Evolutionary conservation across 768 basidiomycete genomes (phyloP).

Genomic region (Tubosaeta sp.): DNA sequence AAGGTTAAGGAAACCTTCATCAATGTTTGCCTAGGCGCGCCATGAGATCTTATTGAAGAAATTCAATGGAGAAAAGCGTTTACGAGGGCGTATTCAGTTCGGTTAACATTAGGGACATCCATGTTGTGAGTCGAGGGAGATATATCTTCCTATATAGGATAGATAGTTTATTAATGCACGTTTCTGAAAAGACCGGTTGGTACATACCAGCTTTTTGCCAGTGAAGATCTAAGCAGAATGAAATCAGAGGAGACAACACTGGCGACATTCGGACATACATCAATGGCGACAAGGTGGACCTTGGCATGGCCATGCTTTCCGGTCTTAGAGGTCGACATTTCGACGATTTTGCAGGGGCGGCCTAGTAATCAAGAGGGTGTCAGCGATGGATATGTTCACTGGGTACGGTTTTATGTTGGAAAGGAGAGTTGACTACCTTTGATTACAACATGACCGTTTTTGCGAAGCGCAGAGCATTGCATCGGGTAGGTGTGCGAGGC

Average conservation of each 20-base stretch:
- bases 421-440: conserved; percentile 52
- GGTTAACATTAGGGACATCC: conserved; percentile 93
- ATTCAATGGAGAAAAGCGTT: conserved; percentile 17
- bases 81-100: conserved; percentile 90
- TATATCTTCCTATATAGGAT: conserved; percentile 73
- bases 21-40: conserved; percentile 66
- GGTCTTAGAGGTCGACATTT: conserved; percentile 99
- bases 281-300: conserved; percentile 95
- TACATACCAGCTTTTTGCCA: conserved; percentile 84
- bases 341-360: conserved; percentile 97
- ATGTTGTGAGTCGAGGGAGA: conserved; percentile 99
- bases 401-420: background rate
- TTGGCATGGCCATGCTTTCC: conserved; percentile 99
- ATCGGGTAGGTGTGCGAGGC: conserved; percentile 79
- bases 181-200: background rate
- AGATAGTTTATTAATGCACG: conserved; percentile 2
- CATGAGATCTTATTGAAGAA: conserved; percentile 3
- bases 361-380: conserved; percentile 33
- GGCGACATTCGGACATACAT: conserved; percentile 54
- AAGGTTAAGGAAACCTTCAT: conserved; percentile 94
- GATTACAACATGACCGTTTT: conserved; percentile 93
- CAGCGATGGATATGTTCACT: conserved; percentile 2
- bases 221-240: conserved; percentile 82
- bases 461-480: conserved; percentile 96
- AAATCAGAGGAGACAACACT: conserved; percentile 1